Percentiles rank a stretch among this genome's conserved stretches.
These are phyloP conservation scores for Rachicladosporium sp. DNA, from an alignment of 2,329 filamentous ascomycete species.

Conservation along the genomic window DNA sequence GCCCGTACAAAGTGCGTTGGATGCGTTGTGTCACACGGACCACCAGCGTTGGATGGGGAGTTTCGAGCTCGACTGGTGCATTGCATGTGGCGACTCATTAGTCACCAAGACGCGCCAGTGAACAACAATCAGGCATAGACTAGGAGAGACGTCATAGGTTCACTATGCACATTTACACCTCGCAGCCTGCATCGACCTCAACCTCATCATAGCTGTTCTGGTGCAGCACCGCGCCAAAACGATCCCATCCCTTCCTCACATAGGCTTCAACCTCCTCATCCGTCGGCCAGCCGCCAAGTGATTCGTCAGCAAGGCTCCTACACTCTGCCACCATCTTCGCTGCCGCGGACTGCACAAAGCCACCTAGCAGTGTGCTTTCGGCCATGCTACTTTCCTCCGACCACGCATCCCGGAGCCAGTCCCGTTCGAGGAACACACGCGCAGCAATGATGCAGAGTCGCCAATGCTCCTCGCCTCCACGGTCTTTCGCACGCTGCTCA, in stretches of 20 bases:
- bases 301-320: slow-evolving; percentile 20
- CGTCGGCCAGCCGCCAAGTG: slow-evolving; percentile 33
- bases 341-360: slow-evolving; percentile 9
- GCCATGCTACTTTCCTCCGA: not conserved
- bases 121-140: too few species aligned
- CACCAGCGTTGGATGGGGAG: too few species aligned
- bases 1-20: too few species aligned
- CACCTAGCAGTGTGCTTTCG: slow-evolving; percentile 2
- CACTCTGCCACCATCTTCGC: slow-evolving; percentile 10
- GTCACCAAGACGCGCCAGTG: too few species aligned
- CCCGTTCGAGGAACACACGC: slow-evolving; percentile 30
- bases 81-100: too few species aligned
- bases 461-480: slow-evolving; percentile 21
- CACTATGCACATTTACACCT: too few species aligned
- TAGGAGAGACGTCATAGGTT: too few species aligned
- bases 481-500: slow-evolving; percentile 14
- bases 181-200: too few species aligned
- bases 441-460: slow-evolving; percentile 28
- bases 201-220: too few species aligned
- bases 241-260: slow-evolving; percentile 3
- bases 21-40: too few species aligned
- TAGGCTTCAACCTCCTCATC: slow-evolving; percentile 28
- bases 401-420: slow-evolving; percentile 10
- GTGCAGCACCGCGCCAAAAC: not conserved
- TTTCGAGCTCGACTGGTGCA: too few species aligned